Conservation (phyloP, 306 rosid species). For the Cucurbita maxima region DNA sequence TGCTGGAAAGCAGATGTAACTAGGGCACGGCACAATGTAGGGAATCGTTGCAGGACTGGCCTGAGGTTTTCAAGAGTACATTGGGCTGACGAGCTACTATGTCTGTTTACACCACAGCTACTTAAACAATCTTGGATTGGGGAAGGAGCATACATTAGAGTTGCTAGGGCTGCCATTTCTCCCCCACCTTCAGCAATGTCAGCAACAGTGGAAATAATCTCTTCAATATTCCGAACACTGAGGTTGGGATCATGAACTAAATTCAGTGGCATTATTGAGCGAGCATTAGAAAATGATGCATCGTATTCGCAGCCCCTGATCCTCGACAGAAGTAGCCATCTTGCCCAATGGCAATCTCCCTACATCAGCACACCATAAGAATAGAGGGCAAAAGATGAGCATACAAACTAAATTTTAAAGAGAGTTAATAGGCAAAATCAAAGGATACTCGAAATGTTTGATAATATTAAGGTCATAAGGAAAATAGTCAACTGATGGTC, state of each 20-base stretch:
- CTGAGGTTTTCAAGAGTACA: constrained; percentile 90
- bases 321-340: constrained; percentile 75
- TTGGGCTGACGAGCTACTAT: constrained; percentile 65
- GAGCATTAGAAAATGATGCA: constrained; percentile 83
- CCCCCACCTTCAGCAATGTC: constrained; percentile 98
- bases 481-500: too few species aligned
- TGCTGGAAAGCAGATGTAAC: constrained; percentile 71
- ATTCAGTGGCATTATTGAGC: constrained; percentile 44
- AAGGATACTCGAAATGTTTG: neutral
- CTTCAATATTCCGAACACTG: constrained; percentile 53
- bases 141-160: constrained; percentile 66
- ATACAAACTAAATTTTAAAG: neutral
- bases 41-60: constrained; percentile 71
- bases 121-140: constrained; percentile 74
- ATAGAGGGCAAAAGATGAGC: constrained; percentile 12
- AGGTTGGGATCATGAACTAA: constrained; percentile 48
- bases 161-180: constrained; percentile 91
- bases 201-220: constrained; percentile 79
- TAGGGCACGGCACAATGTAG: constrained; percentile 73
- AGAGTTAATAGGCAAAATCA: neutral
- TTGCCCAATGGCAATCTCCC: constrained; percentile 93
- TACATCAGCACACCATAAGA: constrained; percentile 24
- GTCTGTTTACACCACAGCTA: constrained; percentile 71
- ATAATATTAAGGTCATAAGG: neutral
- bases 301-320: constrained; percentile 75